A percentile compares a stretch with the other conserved stretches of the same genome.
Evolutionary conservation across 768 basidiomycete species (phyloP).

Genomic region (Arthromyces matolae): DNA sequence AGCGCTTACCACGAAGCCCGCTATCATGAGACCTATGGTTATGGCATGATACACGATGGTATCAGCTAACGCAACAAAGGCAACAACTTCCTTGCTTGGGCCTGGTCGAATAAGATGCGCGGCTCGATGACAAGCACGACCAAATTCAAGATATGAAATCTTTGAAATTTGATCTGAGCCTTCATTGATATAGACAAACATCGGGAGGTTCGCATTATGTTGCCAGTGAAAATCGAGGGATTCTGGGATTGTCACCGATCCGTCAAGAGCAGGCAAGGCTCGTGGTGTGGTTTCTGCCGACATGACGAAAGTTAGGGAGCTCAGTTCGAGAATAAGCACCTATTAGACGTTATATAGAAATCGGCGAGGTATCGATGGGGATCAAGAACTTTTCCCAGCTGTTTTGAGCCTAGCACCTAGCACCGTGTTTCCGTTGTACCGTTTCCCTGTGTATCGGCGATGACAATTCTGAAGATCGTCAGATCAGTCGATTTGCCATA

Average conservation of each 20-base stretch:
- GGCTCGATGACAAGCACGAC: constrained; percentile 35
- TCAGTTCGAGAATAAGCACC: too few relatives aligned
- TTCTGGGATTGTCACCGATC: constrained; percentile 13
- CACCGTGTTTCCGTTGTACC: too few relatives aligned
- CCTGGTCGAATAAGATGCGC: constrained; percentile 29
- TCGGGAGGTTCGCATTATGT: constrained; percentile 15
- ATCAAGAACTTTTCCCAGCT: too few relatives aligned
- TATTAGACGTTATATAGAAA: too few relatives aligned
- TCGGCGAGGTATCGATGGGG: too few relatives aligned
- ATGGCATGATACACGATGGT: constrained; percentile 33
- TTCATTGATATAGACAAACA: constrained; percentile 18
- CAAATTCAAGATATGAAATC: constrained; percentile 34
- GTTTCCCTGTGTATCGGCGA: too few relatives aligned
- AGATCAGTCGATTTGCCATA: too few relatives aligned
- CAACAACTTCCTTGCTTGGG: constrained; percentile 21
- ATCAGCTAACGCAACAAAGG: constrained; percentile 24
- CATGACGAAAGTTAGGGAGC: too few relatives aligned
- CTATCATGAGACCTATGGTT: constrained; percentile 25
- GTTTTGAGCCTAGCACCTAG: too few relatives aligned
- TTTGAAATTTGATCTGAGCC: constrained; percentile 13
- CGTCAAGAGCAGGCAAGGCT: constrained; percentile 11
- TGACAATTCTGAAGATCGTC: too few relatives aligned
- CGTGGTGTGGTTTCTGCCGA: too few relatives aligned
- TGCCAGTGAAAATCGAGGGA: constrained; percentile 18
- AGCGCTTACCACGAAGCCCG: constrained; percentile 28